These are phyloP conservation scores for Lyophyllum atratum DNA, from an alignment of 768 basidiomycete species.

Conservation along the genomic window DNA sequence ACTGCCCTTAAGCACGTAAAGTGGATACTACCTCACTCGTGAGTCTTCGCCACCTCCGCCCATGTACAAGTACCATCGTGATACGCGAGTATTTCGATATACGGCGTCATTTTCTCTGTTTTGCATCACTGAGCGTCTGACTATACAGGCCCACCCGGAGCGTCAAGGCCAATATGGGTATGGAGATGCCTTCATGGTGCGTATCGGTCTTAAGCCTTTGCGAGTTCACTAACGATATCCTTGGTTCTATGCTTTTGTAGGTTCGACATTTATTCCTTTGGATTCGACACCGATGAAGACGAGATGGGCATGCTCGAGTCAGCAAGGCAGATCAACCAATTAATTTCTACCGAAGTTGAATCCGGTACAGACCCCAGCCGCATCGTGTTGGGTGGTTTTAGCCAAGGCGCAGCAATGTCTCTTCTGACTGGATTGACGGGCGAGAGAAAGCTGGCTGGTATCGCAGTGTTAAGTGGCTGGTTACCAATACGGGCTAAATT, in stretches of 20 bases:
- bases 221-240: not conserved
- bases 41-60: conserved; percentile 29
- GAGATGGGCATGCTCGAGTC: conserved; percentile 74
- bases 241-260: conserved; percentile 33
- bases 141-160: conserved; percentile 49
- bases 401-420: conserved; percentile 81
- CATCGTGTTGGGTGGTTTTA: conserved; percentile 88
- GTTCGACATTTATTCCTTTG: conserved; percentile 79
- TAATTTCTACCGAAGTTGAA: conserved; percentile 77
- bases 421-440: conserved; percentile 73
- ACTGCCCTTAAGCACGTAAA: conserved; percentile 71
- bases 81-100: not conserved
- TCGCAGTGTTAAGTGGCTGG: conserved; percentile 80
- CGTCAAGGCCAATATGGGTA: conserved; percentile 76
- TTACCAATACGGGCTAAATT: conserved; percentile 68
- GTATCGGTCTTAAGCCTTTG: conserved; percentile 12
- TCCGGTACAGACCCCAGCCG: conserved; percentile 66
- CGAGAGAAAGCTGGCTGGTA: conserved; percentile 68
- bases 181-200: conserved; percentile 78
- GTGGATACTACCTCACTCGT: conserved; percentile 89
- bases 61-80: not conserved
- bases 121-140: conserved; percentile 5
- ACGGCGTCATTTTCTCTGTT: not conserved
- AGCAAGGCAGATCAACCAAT: conserved; percentile 56
- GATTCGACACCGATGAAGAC: conserved; percentile 67